A percentile compares a stretch with the other conserved stretches of the same genome.
Conservation (phyloP, 192 early-diverging fungal genomes). For the Linnemannia hyalina region DNA sequence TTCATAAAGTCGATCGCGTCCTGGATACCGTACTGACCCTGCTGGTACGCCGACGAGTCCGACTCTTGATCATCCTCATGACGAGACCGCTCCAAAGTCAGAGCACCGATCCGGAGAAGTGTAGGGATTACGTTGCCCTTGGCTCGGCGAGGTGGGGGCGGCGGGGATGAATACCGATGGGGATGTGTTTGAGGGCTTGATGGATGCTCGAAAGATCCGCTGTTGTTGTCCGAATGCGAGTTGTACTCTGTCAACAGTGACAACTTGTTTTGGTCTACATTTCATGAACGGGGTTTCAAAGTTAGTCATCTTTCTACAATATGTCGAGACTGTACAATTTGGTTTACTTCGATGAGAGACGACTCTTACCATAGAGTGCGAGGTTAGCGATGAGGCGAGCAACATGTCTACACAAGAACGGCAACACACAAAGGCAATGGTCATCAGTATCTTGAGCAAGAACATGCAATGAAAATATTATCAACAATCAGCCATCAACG, state of each 20-base stretch:
- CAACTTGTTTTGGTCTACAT: slow-evolving; percentile 52
- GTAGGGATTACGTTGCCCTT: slow-evolving; percentile 48
- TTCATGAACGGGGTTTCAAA: background rate
- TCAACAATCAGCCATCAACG: background rate
- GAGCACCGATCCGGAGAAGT: slow-evolving; percentile 28
- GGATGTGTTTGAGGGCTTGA: background rate
- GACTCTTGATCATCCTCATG: background rate
- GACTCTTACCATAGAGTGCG: slow-evolving; percentile 62
- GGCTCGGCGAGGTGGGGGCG: slow-evolving; percentile 38
- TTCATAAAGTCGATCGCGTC: slow-evolving; percentile 54
- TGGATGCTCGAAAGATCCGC: background rate
- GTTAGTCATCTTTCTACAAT: background rate
- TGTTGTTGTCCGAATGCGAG: background rate
- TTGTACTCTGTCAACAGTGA: slow-evolving; percentile 31
- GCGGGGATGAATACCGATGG: slow-evolving; percentile 32
- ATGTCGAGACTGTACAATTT: background rate
- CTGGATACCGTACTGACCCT: background rate
- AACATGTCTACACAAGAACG: slow-evolving; percentile 55
- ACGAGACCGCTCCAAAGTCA: slow-evolving; percentile 26
- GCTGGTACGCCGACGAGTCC: background rate
- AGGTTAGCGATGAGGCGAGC: slow-evolving; percentile 68
- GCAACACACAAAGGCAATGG: background rate
- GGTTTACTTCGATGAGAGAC: background rate
- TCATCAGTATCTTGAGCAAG: background rate
- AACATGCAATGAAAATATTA: background rate